Conservation (phyloP, 2,329 filamentous ascomycete species). For the Falciphora oryzae region DNA sequence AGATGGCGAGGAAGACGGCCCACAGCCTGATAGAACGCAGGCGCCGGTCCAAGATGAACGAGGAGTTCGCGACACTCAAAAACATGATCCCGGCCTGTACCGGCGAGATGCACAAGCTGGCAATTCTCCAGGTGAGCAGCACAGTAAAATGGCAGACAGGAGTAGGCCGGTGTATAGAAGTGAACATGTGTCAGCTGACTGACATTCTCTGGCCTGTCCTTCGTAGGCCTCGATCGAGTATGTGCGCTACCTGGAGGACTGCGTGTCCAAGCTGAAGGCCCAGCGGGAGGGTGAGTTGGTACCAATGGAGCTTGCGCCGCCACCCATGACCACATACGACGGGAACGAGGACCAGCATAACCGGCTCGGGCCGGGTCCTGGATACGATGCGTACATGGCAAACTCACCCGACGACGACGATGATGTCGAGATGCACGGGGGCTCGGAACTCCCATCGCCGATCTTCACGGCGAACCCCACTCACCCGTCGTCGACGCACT, state of each 20-base stretch:
- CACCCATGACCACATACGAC: constrained; percentile 52
- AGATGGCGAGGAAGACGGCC: constrained; percentile 92
- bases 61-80: constrained; percentile 91
- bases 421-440: constrained; percentile 54
- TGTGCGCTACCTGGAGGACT: constrained; percentile 87
- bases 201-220: constrained; percentile 7
- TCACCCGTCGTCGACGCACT: constrained; percentile 23
- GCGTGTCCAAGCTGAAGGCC: constrained; percentile 72
- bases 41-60: constrained; percentile 94
- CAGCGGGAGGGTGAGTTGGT: constrained; percentile 34
- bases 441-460: constrained; percentile 44
- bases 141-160: not conserved
- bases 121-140: constrained; percentile 76
- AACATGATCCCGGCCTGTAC: constrained; percentile 91
- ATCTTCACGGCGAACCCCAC: constrained; percentile 31
- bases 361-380: not conserved
- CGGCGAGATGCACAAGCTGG: constrained; percentile 98
- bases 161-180: not conserved
- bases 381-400: not conserved
- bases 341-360: not conserved
- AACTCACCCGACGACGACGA: constrained; percentile 28
- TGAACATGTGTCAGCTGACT: not conserved
- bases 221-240: constrained; percentile 89
- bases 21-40: constrained; percentile 92
- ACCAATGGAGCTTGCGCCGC: constrained; percentile 23